These are phyloP conservation scores for Penicillium crystallinum DNA, from an alignment of 495 filamentous ascomycete genomes.

Conservation along the genomic window DNA sequence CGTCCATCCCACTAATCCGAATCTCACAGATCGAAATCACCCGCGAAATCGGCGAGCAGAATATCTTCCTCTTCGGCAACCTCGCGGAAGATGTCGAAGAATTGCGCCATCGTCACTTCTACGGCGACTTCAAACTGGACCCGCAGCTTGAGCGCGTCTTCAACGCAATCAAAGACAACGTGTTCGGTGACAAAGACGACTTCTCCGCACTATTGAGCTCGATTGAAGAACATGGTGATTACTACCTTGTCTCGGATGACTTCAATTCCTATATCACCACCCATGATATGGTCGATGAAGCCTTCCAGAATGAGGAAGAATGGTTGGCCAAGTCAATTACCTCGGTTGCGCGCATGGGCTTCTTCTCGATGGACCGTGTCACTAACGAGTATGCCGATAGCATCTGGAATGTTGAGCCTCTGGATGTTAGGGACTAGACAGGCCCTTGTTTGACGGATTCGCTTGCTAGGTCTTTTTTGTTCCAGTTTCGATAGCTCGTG, in stretches of 20 bases:
- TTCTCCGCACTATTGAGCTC: constrained; percentile 78
- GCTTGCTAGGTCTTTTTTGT: background rate
- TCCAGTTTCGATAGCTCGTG: background rate
- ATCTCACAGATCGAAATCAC: constrained; percentile 83
- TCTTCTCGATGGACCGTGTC: constrained; percentile 94
- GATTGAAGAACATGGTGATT: constrained; percentile 89
- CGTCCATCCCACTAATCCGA: constrained; percentile 5
- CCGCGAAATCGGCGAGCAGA: constrained; percentile 88
- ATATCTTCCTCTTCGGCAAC: constrained; percentile 98
- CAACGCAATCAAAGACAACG: constrained; percentile 66
- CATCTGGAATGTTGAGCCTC: constrained; percentile 93
- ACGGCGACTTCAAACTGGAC: constrained; percentile 73
- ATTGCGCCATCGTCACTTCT: constrained; percentile 84
- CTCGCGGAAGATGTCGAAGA: constrained; percentile 96
- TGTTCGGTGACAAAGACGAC: constrained; percentile 67
- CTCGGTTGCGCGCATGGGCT: constrained; percentile 88
- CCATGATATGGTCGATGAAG: constrained; percentile 82
- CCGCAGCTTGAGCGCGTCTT: constrained; percentile 73
- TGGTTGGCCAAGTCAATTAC: constrained; percentile 88
- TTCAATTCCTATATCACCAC: constrained; percentile 91
- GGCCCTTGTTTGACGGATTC: no score
- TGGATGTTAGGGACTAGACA: constrained; percentile 34
- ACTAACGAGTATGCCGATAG: constrained; percentile 96
- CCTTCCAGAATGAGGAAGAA: constrained; percentile 82
- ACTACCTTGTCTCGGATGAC: constrained; percentile 95